Conservation (phyloP, 2,329 filamentous ascomycete species). For the Epicoccum sorghinum region DNA sequence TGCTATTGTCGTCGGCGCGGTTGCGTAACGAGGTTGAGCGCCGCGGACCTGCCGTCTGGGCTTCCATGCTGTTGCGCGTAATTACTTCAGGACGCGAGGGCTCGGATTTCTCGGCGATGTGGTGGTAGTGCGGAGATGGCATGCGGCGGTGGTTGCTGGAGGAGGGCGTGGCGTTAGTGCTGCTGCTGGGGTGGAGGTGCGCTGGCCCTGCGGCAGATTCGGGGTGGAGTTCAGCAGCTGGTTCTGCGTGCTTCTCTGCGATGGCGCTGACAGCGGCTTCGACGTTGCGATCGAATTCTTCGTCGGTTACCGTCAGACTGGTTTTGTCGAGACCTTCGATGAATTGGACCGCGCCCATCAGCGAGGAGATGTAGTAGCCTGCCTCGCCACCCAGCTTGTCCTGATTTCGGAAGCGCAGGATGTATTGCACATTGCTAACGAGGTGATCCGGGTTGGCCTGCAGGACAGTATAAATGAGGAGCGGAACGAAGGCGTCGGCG, state of each 20-base stretch:
- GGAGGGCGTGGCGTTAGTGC: constrained; percentile 13
- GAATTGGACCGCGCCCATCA: constrained; percentile 96
- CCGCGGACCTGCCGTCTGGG: constrained; percentile 62
- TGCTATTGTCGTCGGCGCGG: constrained; percentile 24
- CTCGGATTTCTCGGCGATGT: constrained; percentile 56
- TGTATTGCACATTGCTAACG: constrained; percentile 98
- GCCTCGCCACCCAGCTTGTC: constrained; percentile 98
- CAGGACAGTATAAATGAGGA: constrained; percentile 94
- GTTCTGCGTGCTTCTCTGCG: constrained; percentile 77
- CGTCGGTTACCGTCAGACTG: constrained; percentile 88
- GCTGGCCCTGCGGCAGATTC: constrained; percentile 22
- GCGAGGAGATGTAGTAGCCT: constrained; percentile 94
- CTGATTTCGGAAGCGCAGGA: constrained; percentile 93
- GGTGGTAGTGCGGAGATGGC: constrained; percentile 52
- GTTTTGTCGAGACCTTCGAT: constrained; percentile 96
- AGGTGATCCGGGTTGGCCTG: constrained; percentile 94
- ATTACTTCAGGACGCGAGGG: constrained; percentile 63
- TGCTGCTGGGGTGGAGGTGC: constrained; percentile 22
- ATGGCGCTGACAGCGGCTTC: constrained; percentile 95
- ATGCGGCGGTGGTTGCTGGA: constrained; percentile 41
- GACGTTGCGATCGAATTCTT: constrained; percentile 96
- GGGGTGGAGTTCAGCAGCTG: constrained; percentile 27
- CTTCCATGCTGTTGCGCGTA: constrained; percentile 64
- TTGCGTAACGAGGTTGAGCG: constrained; percentile 62
- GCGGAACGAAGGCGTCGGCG: constrained; percentile 87